Evolutionary conservation across 148 eudicot genomes (phyloP).

Genomic region (Vaccinium darrowii): DNA sequence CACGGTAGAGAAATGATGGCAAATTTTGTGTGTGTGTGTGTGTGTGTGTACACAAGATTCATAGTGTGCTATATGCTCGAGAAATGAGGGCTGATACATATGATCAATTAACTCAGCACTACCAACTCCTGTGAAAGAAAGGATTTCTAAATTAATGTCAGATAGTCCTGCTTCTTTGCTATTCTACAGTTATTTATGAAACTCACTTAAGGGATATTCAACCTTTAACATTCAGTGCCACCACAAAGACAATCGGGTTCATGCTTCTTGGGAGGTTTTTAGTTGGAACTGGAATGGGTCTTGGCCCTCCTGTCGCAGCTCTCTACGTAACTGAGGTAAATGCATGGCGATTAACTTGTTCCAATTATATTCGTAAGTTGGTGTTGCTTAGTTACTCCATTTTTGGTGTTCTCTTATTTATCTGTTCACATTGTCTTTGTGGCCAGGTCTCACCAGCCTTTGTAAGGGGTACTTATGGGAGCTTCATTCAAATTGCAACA

Average conservation of each 20-base stretch:
- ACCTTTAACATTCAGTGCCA: conserved; percentile 50
- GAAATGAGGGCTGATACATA: conserved; percentile 9
- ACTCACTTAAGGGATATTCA: conserved; percentile 5
- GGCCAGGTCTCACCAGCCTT: conserved; percentile 82
- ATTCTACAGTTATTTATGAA: background rate
- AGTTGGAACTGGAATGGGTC: conserved; percentile 89
- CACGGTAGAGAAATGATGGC: background rate
- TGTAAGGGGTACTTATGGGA: conserved; percentile 92
- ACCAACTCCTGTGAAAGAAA: background rate
- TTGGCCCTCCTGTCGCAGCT: conserved; percentile 90
- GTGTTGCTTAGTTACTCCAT: background rate
- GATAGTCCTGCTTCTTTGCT: conserved; percentile 7
- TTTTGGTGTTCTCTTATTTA: background rate
- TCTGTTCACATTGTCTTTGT: conserved; percentile 8
- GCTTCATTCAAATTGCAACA: conserved; percentile 84
- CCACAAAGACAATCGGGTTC: conserved; percentile 47
- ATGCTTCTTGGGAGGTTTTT: conserved; percentile 89
- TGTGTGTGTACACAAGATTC: background rate
- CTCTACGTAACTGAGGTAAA: conserved; percentile 87
- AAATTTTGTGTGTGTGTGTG: background rate
- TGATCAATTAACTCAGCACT: background rate
- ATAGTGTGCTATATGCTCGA: background rate
- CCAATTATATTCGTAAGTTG: conserved; percentile 7
- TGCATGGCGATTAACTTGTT: background rate
- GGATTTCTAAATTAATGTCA: background rate